Evolutionary conservation across 2,329 filamentous ascomycete genomes (phyloP).

Genomic region (Simplicillium sp.): DNA sequence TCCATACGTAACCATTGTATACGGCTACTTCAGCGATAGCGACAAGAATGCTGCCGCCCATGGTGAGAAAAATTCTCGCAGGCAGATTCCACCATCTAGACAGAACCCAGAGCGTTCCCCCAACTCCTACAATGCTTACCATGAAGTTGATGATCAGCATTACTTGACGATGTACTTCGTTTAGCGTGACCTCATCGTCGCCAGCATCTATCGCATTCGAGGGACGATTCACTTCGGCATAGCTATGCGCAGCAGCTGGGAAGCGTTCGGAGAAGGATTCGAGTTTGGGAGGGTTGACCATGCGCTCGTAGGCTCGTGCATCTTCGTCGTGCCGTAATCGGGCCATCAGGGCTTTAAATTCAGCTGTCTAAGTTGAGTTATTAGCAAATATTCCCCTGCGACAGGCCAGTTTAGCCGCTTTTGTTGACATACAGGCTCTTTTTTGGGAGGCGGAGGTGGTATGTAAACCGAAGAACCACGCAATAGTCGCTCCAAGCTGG

Average conservation of each 20-base stretch:
- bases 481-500: constrained; percentile 60
- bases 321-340: constrained; percentile 77
- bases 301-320: constrained; percentile 69
- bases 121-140: constrained; percentile 73
- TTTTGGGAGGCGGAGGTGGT: constrained; percentile 71
- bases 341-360: constrained; percentile 84
- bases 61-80: constrained; percentile 57
- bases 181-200: constrained; percentile 57
- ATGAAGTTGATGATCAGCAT: constrained; percentile 85
- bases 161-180: constrained; percentile 71
- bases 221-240: constrained; percentile 43
- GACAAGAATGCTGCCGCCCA: constrained; percentile 61
- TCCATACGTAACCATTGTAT: constrained; percentile 66
- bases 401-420: no score
- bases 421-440: constrained; percentile 63
- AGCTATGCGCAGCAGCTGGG: constrained; percentile 43
- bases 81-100: constrained; percentile 69
- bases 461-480: constrained; percentile 63
- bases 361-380: constrained; percentile 45
- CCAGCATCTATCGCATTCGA: constrained; percentile 35
- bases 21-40: constrained; percentile 70
- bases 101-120: constrained; percentile 67
- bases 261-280: constrained; percentile 54
- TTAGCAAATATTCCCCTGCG: constrained; percentile 9
- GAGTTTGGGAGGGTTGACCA: constrained; percentile 53